Percentiles rank a stretch among this genome's conserved stretches.
Evolutionary conservation across 2,329 filamentous ascomycete species (phyloP).

Genomic region (Colletotrichum graminicola): DNA sequence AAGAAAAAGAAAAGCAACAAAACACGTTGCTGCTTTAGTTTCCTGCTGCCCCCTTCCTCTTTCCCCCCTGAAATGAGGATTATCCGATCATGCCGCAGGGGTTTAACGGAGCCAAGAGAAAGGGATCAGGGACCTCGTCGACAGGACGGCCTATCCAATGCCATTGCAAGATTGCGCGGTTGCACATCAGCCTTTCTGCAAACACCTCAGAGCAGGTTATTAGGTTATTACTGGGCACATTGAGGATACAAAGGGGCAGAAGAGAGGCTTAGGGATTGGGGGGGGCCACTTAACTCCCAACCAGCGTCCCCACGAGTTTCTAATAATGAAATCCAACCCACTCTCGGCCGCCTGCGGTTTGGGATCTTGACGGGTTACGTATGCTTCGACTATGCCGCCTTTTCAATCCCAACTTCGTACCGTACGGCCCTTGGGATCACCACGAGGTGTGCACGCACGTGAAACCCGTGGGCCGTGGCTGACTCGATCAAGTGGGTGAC

Average conservation of each 20-base stretch:
- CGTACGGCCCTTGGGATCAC: background rate
- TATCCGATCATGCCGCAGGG: conserved; percentile 36
- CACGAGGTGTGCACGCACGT: conserved; percentile 26
- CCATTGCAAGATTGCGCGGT: conserved; percentile 11
- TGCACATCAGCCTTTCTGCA: conserved; percentile 6
- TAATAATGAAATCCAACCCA: background rate
- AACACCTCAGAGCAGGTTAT: background rate
- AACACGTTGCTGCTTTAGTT: background rate
- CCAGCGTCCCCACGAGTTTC: conserved; percentile 5
- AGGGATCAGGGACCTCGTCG: conserved; percentile 9
- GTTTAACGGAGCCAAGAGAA: conserved; percentile 16
- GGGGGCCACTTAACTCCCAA: conserved; percentile 13
- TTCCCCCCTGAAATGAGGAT: conserved; percentile 39
- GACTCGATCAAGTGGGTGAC: conserved; percentile 36
- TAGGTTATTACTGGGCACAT: conserved; percentile 7
- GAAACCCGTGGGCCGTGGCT: conserved; percentile 30
- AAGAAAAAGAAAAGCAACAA: conserved; percentile 15
- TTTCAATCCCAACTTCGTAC: background rate
- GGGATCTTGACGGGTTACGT: background rate
- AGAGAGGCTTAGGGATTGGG: conserved; percentile 10
- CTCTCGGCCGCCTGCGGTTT: background rate
- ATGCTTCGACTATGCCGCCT: background rate
- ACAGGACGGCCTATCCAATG: conserved; percentile 21
- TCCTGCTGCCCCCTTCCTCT: conserved; percentile 1
- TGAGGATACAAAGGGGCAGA: background rate